Conservation (phyloP, 768 basidiomycete species). For the Hypholoma sublateritium region DNA sequence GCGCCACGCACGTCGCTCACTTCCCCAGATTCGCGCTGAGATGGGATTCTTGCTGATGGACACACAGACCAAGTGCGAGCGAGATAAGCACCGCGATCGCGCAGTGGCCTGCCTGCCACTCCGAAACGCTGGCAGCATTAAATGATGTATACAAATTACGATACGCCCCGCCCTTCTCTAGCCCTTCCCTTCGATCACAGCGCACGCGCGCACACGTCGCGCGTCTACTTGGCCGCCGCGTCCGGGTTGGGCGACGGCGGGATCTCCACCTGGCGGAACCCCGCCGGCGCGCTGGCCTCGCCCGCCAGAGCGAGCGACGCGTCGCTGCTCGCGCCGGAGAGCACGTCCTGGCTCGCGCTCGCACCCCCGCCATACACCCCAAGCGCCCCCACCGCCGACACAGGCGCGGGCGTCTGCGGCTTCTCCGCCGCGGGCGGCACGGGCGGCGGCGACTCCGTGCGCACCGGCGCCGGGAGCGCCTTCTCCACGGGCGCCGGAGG, state of each 20-base stretch:
- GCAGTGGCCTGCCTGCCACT: too few species aligned
- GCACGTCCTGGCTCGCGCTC: background rate
- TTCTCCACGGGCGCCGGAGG: conserved; percentile 9
- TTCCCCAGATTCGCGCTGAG: too few species aligned
- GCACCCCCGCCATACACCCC: conserved; percentile 1
- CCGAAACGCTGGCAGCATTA: too few species aligned
- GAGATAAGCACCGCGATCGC: too few species aligned
- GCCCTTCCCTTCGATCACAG: too few species aligned
- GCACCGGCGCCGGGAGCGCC: conserved; percentile 23
- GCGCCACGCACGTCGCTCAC: background rate
- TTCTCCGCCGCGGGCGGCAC: conserved; percentile 24
- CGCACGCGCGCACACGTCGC: background rate
- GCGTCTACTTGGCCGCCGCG: background rate
- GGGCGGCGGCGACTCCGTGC: conserved; percentile 23
- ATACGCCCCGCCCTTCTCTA: too few species aligned
- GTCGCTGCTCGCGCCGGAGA: background rate
- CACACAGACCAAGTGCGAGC: too few species aligned
- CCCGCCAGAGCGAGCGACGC: background rate
- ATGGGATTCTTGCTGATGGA: too few species aligned
- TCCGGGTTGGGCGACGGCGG: conserved; percentile 7
- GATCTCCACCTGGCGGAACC: conserved; percentile 17
- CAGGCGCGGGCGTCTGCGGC: conserved; percentile 15
- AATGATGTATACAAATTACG: too few species aligned
- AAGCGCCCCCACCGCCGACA: background rate
- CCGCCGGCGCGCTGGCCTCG: background rate